Base-by-base conservation (phyloP, 805 yeast species). In the Debaryomyces castellii region DNA sequence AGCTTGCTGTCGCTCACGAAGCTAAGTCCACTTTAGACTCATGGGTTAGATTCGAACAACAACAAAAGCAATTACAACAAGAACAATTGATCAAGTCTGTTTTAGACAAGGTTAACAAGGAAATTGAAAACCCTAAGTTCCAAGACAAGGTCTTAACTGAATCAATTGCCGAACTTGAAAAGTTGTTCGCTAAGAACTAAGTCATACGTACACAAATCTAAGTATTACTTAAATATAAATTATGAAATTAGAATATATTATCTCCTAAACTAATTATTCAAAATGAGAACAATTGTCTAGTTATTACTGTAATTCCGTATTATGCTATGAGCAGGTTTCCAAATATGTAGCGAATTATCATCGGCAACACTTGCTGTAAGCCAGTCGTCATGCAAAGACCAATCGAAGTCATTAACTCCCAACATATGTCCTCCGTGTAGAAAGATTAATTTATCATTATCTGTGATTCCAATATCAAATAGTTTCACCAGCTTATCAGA, bases 31-130 rank as follows among this genome's bases (percentile, higher is more conserved):
- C 92, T 50, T 83, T 94, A 67, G 99, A 94, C 76, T 89, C 98
- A 12, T 94, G 99, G 99, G 97, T 91, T 61, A 89, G 98, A 82
- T 88, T 87, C 74, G 99, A 94, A 80, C 86, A 89, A 58, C 90
- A 89, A 68, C 94, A 91, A 58, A 92, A 97, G 78, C 96, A 89
- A 78, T 75, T 83, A 66, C 96, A 94, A 80, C 99, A 94, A 80
- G 81, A 84, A 73, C 96, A 89, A 73, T 83, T 94, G 62, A 83
- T 95, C 57, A 75, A 87, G 64, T 63, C 90, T 48, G 96, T 94
- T 54, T 87, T 90, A 67, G 76, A 90, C 45, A 90, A 89, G 78
- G 94, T 92, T 62, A 83, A 88, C 78, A 74, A 85, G 70, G 94
- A 89, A 74, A 72, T 94, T 59, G 73, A 77, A 60, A 85, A 86